phyloP scores from a whole-genome alignment of 305 asterid genomes.

The Solanum hybrid region DNA sequence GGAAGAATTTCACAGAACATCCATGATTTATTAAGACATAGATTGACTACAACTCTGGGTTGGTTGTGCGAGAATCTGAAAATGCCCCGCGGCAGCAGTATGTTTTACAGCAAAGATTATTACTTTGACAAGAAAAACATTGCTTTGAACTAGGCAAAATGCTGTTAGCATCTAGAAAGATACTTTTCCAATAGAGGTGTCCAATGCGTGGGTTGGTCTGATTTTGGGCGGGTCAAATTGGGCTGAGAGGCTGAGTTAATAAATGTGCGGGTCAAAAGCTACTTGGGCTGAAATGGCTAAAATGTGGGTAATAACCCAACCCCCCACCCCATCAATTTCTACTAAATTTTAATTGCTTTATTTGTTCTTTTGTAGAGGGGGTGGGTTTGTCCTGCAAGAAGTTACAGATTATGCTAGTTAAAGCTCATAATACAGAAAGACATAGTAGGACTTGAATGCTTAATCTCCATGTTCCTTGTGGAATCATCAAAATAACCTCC shows the following conservation, averaged over 20 bases:
- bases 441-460: not conserved
- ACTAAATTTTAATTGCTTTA: not conserved
- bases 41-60: not conserved
- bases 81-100: not conserved
- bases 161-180: not conserved
- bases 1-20: slow-evolving; percentile 1
- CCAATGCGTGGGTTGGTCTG: not conserved
- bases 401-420: not conserved
- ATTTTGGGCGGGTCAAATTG: not conserved
- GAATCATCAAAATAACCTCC: not conserved
- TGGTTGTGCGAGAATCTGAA: not conserved
- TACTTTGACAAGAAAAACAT: not conserved
- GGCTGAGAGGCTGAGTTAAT: not conserved
- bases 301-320: not conserved
- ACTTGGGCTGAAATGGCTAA: not conserved
- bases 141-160: not conserved
- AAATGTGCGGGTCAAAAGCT: not conserved
- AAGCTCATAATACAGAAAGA: not conserved
- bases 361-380: not conserved
- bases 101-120: not conserved
- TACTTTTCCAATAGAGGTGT: not conserved
- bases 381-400: not conserved
- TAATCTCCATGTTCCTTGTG: not conserved
- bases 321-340: not conserved
- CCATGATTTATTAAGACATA: not conserved